Base-by-base conservation (phyloP, 1,139 yeast genomes). In the Yamadazyma dendronema region DNA sequence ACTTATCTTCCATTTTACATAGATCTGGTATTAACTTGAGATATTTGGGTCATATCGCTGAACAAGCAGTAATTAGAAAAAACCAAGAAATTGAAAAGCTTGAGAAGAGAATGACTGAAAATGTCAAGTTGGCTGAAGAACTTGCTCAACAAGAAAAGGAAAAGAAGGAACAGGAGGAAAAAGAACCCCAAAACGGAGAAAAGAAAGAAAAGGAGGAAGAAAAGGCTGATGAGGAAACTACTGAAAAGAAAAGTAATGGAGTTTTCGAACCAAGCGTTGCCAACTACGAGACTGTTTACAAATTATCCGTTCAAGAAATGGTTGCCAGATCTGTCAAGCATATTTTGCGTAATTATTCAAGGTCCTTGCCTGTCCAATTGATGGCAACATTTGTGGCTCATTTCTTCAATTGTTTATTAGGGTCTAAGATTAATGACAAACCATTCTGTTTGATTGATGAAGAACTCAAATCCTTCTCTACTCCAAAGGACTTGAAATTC, bases 11-110 rank as follows among this genome's bases (percentile, higher is more conserved):
- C 29, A 59, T 74, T 38, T 63, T 92, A 61, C 98, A 92, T 61
- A 77, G 77, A 50, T 69, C 72, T 37, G 98, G 98, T 70, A 83
- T 92, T 56, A 90, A 88, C 59, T 59, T 90, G 67, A 84, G 98
- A 64, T 90, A 92, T 56, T 71, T 92, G 52, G 97, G 97, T 43
- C 64, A 60, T 36, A 56, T 83, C 52, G 81, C 81, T 15, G 56
- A 55, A 15, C 53, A 57, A 41, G 59, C 62, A 33, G 38, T 52
- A 25, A 36, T 25, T 3, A 59, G 53, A 46, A 59, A 57, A 42
- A 56, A 57, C 22, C 57, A 54, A n/a, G 57, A 52, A 32, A 40
- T 48, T 31, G 47, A 52, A 29, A 46, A 49, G 22, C 41, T 53
- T 24, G 57, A 56, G 30, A 53, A 52, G 31, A 45, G 46, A 15